Evolutionary conservation across 495 filamentous ascomycete genomes (phyloP).

Genomic region (Trichoderma reesei): DNA sequence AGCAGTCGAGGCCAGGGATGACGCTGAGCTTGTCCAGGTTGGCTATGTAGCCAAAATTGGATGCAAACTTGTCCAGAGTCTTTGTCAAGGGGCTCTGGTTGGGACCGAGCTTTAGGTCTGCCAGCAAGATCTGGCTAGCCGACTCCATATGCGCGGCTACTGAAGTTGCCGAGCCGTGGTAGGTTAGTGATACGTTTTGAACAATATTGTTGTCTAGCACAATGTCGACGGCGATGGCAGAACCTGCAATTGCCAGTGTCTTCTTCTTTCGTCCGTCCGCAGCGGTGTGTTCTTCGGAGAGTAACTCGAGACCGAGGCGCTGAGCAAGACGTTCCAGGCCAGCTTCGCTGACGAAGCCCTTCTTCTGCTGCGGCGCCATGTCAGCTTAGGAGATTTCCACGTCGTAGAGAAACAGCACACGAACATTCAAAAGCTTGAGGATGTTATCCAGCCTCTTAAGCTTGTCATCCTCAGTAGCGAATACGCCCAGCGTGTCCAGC

Average conservation of each 20-base stretch:
- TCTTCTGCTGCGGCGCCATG: slow-evolving; percentile 22
- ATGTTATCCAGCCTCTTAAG: slow-evolving; percentile 44
- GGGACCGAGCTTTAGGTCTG: slow-evolving; percentile 37
- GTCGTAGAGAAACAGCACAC: neutral
- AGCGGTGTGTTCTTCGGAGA: slow-evolving; percentile 52
- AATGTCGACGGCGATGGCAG: slow-evolving; percentile 45
- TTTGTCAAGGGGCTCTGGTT: slow-evolving; percentile 46
- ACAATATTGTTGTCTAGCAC: slow-evolving; percentile 41
- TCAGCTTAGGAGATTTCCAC: slow-evolving; percentile 11
- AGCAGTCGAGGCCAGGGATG: slow-evolving; percentile 66
- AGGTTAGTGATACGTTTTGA: slow-evolving; percentile 33
- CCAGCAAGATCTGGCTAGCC: slow-evolving; percentile 44
- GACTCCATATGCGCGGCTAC: slow-evolving; percentile 39
- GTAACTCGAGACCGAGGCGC: slow-evolving; percentile 59
- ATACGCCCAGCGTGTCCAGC: slow-evolving; percentile 20
- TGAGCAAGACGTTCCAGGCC: slow-evolving; percentile 68
- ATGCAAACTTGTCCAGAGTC: slow-evolving; percentile 59
- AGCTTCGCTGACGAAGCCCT: slow-evolving; percentile 62
- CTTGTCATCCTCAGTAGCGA: slow-evolving; percentile 46
- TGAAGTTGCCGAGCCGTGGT: slow-evolving; percentile 37
- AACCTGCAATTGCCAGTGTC: slow-evolving; percentile 63
- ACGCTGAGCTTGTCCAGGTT: slow-evolving; percentile 70
- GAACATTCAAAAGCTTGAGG: slow-evolving; percentile 29
- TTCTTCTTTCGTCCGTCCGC: slow-evolving; percentile 31
- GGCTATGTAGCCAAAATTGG: slow-evolving; percentile 71